Evolutionary conservation across 495 filamentous ascomycete genomes (phyloP).

Genomic region (Penicillium pulvis): DNA sequence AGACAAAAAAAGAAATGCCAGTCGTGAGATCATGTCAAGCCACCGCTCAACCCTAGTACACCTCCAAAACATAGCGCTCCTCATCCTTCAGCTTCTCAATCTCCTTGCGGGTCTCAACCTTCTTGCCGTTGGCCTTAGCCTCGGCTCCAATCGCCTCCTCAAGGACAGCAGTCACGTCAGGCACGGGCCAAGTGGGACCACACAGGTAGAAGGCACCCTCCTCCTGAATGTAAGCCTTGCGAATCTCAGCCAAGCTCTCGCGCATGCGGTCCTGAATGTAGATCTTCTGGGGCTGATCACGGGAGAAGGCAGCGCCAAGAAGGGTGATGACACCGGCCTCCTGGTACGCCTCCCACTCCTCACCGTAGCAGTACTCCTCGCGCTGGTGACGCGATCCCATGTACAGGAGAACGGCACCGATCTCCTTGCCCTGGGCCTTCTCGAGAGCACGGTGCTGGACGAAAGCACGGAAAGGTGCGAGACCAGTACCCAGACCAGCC

Average conservation of each 20-base stretch:
- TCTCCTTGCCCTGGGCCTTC: constrained; percentile 90
- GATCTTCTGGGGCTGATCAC: constrained; percentile 97
- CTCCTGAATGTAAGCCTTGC: constrained; percentile 84
- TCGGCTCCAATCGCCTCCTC: constrained; percentile 88
- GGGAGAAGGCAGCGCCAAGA: constrained; percentile 90
- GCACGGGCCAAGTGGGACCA: constrained; percentile 97
- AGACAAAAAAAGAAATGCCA: constrained; percentile 27
- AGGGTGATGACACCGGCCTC: constrained; percentile 94
- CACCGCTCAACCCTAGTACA: constrained; percentile 62
- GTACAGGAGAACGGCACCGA: constrained; percentile 91
- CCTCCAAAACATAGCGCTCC: constrained; percentile 91
- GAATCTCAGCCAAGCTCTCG: constrained; percentile 79
- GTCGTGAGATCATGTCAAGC: constrained; percentile 26
- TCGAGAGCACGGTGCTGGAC: constrained; percentile 98
- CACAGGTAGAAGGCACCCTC: constrained; percentile 96
- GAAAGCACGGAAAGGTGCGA: constrained; percentile 97
- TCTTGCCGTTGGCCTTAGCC: constrained; percentile 68
- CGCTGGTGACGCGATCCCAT: constrained; percentile 96
- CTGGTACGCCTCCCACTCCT: constrained; percentile 99
- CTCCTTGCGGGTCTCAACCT: constrained; percentile 86
- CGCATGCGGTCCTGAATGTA: constrained; percentile 99
- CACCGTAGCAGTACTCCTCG: constrained; percentile 98
- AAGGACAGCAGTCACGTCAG: constrained; percentile 93
- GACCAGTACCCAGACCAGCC: constrained; percentile 97
- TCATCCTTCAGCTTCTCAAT: constrained; percentile 96